Percentiles rank a stretch among this genome's conserved stretches.
Conservation (phyloP, 148 eudicot species). For the Rhododendron henanense region DNA sequence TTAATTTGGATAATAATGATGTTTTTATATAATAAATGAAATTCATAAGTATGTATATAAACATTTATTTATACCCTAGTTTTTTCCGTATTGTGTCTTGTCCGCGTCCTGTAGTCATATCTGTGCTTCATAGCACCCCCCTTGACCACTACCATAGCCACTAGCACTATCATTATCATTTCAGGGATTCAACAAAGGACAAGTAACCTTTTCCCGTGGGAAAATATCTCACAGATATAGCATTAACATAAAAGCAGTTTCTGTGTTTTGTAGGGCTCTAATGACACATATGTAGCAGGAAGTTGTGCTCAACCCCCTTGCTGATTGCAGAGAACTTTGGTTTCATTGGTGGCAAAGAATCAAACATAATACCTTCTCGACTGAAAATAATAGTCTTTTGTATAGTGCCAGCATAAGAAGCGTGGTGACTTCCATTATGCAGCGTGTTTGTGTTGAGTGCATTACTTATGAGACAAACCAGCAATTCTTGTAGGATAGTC, state of each 20-base stretch:
- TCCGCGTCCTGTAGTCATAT: background rate
- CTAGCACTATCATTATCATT: background rate
- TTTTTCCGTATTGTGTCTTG: too few species aligned
- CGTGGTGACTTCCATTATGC: background rate
- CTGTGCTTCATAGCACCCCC: too few species aligned
- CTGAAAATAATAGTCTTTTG: background rate
- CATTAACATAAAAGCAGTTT: background rate
- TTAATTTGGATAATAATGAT: too few species aligned
- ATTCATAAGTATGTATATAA: too few species aligned
- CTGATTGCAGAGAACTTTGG: background rate
- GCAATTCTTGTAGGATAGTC: background rate
- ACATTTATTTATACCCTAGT: too few species aligned
- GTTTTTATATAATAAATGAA: too few species aligned
- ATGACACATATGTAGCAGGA: background rate
- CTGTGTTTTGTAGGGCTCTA: background rate
- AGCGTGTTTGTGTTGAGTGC: background rate
- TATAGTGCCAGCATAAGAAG: background rate
- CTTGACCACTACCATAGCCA: background rate
- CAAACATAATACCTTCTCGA: background rate
- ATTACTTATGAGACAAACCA: background rate
- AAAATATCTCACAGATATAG: background rate
- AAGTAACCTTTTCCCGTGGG: background rate
- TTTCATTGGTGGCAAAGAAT: background rate
- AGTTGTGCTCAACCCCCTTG: background rate
- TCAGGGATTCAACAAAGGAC: background rate